These are phyloP conservation scores for Trichoderma polysporum DNA, from an alignment of 2,329 filamentous ascomycete genomes.

Conservation along the genomic window DNA sequence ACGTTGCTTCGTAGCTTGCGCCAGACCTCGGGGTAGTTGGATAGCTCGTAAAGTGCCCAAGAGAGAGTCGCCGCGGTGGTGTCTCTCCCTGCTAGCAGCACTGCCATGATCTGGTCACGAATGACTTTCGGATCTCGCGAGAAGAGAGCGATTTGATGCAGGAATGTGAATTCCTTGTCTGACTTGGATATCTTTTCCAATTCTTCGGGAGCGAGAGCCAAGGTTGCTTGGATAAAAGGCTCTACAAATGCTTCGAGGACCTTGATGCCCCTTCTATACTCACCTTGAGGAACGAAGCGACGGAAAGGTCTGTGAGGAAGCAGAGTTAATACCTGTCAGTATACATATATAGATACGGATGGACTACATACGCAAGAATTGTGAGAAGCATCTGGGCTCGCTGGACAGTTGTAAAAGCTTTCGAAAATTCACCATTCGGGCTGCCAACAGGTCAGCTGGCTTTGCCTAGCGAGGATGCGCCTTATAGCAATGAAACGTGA, in stretches of 20 bases:
- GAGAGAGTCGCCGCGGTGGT: constrained; percentile 81
- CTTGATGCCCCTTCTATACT: constrained; percentile 64
- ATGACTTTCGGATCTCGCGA: constrained; percentile 71
- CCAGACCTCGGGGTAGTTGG: constrained; percentile 67
- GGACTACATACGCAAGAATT: constrained; percentile 23
- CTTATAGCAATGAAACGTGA: neutral
- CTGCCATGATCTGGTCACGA: constrained; percentile 79
- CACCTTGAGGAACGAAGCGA: constrained; percentile 59
- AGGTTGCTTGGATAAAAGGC: constrained; percentile 72
- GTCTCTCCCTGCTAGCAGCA: constrained; percentile 82
- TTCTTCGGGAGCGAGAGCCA: constrained; percentile 68
- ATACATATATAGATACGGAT: neutral
- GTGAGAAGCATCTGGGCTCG: constrained; percentile 54
- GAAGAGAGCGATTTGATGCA: constrained; percentile 79
- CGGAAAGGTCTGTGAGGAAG: constrained; percentile 58
- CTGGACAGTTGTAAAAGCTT: constrained; percentile 79
- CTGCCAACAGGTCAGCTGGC: constrained; percentile 36
- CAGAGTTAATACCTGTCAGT: constrained; percentile 53
- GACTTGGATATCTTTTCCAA: constrained; percentile 67
- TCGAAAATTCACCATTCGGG: constrained; percentile 67
- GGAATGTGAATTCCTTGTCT: constrained; percentile 76
- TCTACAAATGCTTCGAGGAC: constrained; percentile 75
- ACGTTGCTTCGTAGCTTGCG: constrained; percentile 72
- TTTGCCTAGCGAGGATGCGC: neutral
- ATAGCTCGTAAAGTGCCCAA: constrained; percentile 81